Conservation (phyloP, 768 basidiomycete species). For the Rossbeevera mucosa region DNA sequence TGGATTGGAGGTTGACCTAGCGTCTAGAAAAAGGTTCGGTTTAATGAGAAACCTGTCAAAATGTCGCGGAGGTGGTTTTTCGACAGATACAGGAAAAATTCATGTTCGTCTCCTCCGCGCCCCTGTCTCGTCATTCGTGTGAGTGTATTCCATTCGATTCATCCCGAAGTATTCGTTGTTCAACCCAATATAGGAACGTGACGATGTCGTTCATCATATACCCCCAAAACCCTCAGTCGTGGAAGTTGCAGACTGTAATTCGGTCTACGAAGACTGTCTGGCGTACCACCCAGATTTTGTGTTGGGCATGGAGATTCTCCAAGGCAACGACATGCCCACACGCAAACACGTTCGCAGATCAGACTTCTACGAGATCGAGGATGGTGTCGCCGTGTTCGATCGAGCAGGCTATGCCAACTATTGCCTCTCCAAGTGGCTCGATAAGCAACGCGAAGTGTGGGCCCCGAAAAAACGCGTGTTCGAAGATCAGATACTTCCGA, state of each 20-base stretch:
- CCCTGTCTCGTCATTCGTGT: slow-evolving; percentile 29
- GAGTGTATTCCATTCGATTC: background rate
- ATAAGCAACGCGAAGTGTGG: slow-evolving; percentile 23
- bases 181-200: slow-evolving; percentile 15
- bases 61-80: slow-evolving; percentile 20
- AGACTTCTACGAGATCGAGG: slow-evolving; percentile 29
- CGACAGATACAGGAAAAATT: slow-evolving; percentile 9
- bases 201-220: background rate
- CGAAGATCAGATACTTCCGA: slow-evolving; percentile 16
- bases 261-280: slow-evolving; percentile 30
- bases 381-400: slow-evolving; percentile 26
- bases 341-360: slow-evolving; percentile 11
- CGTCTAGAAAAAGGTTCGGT: slow-evolving; percentile 24
- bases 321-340: slow-evolving; percentile 10
- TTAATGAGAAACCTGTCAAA: slow-evolving; percentile 23
- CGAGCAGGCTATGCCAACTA: slow-evolving; percentile 21
- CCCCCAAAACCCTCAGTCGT: background rate
- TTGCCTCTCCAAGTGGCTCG: slow-evolving; percentile 25
- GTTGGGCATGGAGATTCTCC: slow-evolving; percentile 17
- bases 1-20: background rate
- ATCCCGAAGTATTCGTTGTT: background rate
- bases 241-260: slow-evolving; percentile 18
- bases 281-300: slow-evolving; percentile 17
- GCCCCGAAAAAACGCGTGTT: slow-evolving; percentile 17
- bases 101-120: slow-evolving; percentile 16